A percentile compares a stretch with the other conserved stretches of the same genome.
Conservation (phyloP, 495 filamentous ascomycete genomes). For the Elasticomyces elasticus region DNA sequence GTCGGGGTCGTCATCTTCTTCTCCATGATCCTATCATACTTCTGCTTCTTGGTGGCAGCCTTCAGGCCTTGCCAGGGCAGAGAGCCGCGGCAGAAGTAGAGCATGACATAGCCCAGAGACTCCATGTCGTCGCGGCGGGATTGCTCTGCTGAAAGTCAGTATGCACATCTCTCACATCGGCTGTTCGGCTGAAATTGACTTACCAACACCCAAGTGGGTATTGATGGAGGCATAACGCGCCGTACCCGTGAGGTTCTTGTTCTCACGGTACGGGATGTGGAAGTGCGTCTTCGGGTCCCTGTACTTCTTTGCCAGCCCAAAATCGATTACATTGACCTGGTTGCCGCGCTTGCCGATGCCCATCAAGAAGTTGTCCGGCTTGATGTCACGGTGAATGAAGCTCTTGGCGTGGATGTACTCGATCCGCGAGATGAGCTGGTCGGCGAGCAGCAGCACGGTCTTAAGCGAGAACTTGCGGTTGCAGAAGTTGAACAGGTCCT, state of each 20-base stretch:
- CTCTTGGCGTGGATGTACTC: constrained; percentile 99
- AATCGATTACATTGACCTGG: constrained; percentile 99
- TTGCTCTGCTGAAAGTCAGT: constrained; percentile 58
- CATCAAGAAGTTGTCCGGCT: constrained; percentile 99
- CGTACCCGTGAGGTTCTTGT: constrained; percentile 99
- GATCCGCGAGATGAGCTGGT: constrained; percentile 98
- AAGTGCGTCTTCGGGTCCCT: constrained; percentile 99
- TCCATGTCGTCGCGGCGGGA: constrained; percentile 99
- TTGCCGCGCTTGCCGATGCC: constrained; percentile 99
- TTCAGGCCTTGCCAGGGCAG: constrained; percentile 99
- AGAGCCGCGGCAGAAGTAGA: constrained; percentile 99
- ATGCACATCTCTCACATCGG: background rate
- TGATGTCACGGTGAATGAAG: constrained; percentile 99
- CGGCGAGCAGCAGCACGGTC: constrained; percentile 95
- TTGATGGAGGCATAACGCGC: constrained; percentile 99
- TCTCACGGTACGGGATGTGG: constrained; percentile 99
- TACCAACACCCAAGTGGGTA: constrained; percentile 91
- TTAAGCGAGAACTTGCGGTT: constrained; percentile 99
- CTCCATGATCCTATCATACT: constrained; percentile 99
- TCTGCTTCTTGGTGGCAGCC: constrained; percentile 99
- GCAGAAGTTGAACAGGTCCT: constrained; percentile 99
- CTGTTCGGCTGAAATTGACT: too few species aligned
- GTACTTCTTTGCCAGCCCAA: constrained; percentile 99
- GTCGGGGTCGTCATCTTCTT: constrained; percentile 99
- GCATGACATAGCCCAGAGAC: constrained; percentile 98